These are phyloP conservation scores for Lentithecium fluviatile DNA, from an alignment of 495 filamentous ascomycete genomes.

Conservation along the genomic window DNA sequence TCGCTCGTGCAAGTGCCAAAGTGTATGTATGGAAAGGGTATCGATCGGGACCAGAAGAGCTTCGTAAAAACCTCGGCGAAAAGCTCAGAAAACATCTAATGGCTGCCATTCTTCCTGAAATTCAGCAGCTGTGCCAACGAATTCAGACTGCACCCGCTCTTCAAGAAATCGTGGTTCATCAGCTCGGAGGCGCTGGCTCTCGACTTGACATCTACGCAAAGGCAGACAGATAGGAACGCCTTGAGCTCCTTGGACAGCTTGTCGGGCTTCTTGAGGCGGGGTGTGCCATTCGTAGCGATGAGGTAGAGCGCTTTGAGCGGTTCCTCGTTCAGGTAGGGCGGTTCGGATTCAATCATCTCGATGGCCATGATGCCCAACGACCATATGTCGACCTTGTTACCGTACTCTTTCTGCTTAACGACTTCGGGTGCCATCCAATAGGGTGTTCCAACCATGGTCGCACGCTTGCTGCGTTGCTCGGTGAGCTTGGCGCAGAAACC, in stretches of 20 bases:
- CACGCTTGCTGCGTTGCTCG: conserved; percentile 92
- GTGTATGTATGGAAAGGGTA: not conserved
- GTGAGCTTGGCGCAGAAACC: conserved; percentile 99
- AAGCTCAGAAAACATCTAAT: conserved; percentile 26
- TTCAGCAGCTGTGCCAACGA: conserved; percentile 83
- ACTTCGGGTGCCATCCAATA: conserved; percentile 99
- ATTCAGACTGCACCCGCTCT: conserved; percentile 72
- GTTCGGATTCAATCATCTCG: conserved; percentile 99
- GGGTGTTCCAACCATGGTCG: conserved; percentile 97
- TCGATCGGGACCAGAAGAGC: not conserved
- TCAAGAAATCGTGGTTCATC: conserved; percentile 73
- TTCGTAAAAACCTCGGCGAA: not conserved
- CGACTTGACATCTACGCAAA: conserved; percentile 94
- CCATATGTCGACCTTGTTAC: conserved; percentile 98
- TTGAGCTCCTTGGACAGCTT: conserved; percentile 96
- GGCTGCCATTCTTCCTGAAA: conserved; percentile 57
- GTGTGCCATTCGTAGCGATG: conserved; percentile 96
- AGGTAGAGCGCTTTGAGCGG: conserved; percentile 95
- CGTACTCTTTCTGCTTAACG: conserved; percentile 98
- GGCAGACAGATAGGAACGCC: conserved; percentile 88
- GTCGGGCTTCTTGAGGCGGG: conserved; percentile 93
- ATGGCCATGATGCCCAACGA: conserved; percentile 99
- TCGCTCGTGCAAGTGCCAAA: too few relatives aligned
- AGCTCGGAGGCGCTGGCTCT: conserved; percentile 88
- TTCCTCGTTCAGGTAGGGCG: conserved; percentile 96